A percentile compares a stretch with the other conserved stretches of the same genome.
Conservation (phyloP, 2,329 filamentous ascomycete genomes). For the Claviceps purpurea region DNA sequence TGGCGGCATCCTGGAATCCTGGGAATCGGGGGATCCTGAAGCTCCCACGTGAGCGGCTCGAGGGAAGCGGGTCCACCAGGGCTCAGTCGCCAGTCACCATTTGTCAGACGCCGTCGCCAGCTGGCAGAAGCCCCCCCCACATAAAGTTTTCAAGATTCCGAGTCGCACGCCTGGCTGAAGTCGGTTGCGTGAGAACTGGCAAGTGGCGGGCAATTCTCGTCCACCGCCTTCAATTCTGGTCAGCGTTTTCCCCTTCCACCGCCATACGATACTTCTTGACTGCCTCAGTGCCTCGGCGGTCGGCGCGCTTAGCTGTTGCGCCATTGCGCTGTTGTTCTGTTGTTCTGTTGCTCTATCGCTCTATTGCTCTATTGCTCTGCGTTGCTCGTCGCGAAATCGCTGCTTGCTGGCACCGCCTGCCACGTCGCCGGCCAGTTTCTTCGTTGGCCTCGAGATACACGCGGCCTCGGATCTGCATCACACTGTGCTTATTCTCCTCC, state of each 20-base stretch:
- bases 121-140: neutral
- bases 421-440: neutral
- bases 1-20: neutral
- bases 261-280: conserved; percentile 1
- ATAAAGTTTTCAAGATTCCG: too few species aligned
- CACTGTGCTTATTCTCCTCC: neutral
- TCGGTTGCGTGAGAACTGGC: neutral
- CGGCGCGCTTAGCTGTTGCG: conserved; percentile 2
- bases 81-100: neutral
- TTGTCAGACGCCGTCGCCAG: too few species aligned
- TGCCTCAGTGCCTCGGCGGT: conserved; percentile 6
- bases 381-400: neutral
- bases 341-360: neutral
- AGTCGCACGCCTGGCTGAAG: too few species aligned
- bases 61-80: neutral
- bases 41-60: conserved; percentile 1
- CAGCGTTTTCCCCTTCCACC: conserved; percentile 2
- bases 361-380: neutral
- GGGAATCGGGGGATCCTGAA: neutral
- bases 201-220: conserved; percentile 2
- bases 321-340: neutral
- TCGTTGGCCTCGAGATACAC: neutral
- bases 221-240: conserved; percentile 1
- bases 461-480: neutral
- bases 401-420: neutral